Conservation (phyloP, 345 rosid species). For the Melaleuca quinquenervia region DNA sequence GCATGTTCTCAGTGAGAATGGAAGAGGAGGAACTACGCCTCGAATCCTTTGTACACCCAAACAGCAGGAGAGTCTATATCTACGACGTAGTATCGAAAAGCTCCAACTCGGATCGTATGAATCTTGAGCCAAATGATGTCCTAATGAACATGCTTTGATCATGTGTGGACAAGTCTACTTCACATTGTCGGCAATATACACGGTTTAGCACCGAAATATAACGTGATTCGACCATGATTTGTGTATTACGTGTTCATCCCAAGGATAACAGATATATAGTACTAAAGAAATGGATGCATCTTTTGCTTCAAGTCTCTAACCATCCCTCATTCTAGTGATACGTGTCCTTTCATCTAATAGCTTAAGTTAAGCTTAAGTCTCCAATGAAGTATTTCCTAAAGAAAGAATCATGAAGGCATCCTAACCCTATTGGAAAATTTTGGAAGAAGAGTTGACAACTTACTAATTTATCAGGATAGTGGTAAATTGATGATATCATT, state of each 20-base stretch:
- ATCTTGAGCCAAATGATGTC: not conserved
- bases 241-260: not conserved
- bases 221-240: not conserved
- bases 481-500: not conserved
- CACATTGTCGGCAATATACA: not conserved
- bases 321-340: not conserved
- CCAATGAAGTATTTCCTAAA: not conserved
- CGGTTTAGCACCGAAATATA: not conserved
- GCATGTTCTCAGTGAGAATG: not conserved
- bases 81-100: not conserved
- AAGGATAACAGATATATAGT: not conserved
- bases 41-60: not conserved
- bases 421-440: not conserved
- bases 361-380: not conserved
- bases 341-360: not conserved
- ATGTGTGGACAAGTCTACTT: not conserved
- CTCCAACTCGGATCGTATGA: not conserved
- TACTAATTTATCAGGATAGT: not conserved
- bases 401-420: not conserved
- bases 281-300: not conserved
- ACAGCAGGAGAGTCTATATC: not conserved
- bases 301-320: not conserved
- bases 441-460: not conserved
- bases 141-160: not conserved
- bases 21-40: not conserved